Evolutionary conservation across 805 yeast genomes (phyloP).

Genomic region (Saturnispora diversa): DNA sequence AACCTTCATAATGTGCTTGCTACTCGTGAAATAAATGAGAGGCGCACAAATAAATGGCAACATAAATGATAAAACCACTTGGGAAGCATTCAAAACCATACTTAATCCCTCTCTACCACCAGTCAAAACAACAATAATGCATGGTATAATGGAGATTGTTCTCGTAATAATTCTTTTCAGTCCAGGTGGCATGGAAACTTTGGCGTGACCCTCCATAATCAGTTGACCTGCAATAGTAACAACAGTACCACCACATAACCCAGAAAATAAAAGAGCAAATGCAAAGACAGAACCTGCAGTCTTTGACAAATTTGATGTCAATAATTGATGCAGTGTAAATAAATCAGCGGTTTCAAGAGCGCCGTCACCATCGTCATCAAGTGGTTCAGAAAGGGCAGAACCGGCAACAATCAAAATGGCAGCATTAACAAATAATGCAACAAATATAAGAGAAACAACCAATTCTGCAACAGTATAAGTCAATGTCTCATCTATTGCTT

Average conservation of each 20-base stretch:
- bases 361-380: constrained; percentile 40
- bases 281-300: constrained; percentile 89
- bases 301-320: constrained; percentile 62
- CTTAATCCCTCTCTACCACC: constrained; percentile 80
- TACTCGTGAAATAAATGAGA: constrained; percentile 70
- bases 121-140: constrained; percentile 60
- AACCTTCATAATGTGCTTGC: constrained; percentile 35
- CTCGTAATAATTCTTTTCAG: constrained; percentile 72
- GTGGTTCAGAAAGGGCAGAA: constrained; percentile 52
- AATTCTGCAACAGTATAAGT: constrained; percentile 76
- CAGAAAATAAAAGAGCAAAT: constrained; percentile 77
- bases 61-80: constrained; percentile 72
- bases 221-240: constrained; percentile 92
- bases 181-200: constrained; percentile 78
- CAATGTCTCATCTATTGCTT: constrained; percentile 75
- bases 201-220: constrained; percentile 83
- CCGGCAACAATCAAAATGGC: constrained; percentile 90
- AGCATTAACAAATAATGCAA: constrained; percentile 87
- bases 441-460: constrained; percentile 71
- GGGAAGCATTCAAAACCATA: constrained; percentile 67
- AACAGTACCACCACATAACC: constrained; percentile 93
- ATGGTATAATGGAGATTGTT: constrained; percentile 77
- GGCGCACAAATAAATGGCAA: constrained; percentile 89
- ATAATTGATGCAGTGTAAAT: constrained; percentile 67
- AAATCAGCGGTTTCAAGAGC: constrained; percentile 74